These are phyloP conservation scores for Trichoderma asperellum DNA, from an alignment of 2,329 filamentous ascomycete species.

Conservation along the genomic window DNA sequence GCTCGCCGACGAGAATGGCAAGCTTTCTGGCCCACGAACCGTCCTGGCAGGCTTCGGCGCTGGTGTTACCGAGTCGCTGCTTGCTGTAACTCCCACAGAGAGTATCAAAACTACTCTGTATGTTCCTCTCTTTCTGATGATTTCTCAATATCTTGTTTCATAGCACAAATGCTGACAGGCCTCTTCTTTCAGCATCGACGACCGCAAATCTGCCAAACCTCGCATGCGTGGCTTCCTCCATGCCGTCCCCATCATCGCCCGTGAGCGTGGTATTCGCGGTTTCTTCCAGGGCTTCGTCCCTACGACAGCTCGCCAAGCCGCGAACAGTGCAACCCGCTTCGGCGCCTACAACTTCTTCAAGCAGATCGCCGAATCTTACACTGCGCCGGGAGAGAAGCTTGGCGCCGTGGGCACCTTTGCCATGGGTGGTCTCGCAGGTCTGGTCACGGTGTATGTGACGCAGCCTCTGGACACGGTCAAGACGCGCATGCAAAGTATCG, in stretches of 20 bases:
- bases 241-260: slow-evolving; percentile 82
- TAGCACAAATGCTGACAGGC: slow-evolving; percentile 12
- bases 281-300: slow-evolving; percentile 98
- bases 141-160: neutral
- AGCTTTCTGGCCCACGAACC: slow-evolving; percentile 85
- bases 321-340: slow-evolving; percentile 91
- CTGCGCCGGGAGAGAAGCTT: slow-evolving; percentile 91
- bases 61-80: slow-evolving; percentile 87
- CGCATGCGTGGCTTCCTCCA: slow-evolving; percentile 91
- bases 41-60: slow-evolving; percentile 94
- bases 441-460: slow-evolving; percentile 84
- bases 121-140: neutral
- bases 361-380: slow-evolving; percentile 90
- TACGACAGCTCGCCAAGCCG: slow-evolving; percentile 90
- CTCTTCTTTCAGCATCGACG: slow-evolving; percentile 73
- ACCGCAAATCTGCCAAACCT: slow-evolving; percentile 83
- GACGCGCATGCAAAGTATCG: slow-evolving; percentile 96
- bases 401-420: slow-evolving; percentile 86
- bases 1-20: slow-evolving; percentile 80
- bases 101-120: slow-evolving; percentile 96
- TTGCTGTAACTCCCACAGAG: slow-evolving; percentile 96
- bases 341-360: slow-evolving; percentile 87
- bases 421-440: slow-evolving; percentile 83
- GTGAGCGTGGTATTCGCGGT: slow-evolving; percentile 83
- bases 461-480: slow-evolving; percentile 89